Evolutionary conservation across 2,329 filamentous ascomycete genomes (phyloP).

Genomic region (Stagonosporopsis rhizophila): DNA sequence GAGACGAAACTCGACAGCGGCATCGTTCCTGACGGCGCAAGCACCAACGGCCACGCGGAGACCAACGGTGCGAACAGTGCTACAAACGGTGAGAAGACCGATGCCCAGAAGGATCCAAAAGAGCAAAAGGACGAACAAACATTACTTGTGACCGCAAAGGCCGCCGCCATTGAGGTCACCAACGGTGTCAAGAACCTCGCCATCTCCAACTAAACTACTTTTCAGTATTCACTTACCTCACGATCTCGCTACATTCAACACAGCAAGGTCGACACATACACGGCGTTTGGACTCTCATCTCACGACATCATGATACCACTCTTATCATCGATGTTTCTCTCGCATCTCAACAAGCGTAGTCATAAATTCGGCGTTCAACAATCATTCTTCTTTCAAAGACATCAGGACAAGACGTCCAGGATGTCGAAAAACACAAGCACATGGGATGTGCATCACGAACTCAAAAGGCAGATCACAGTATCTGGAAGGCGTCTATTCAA

Average conservation of each 20-base stretch:
- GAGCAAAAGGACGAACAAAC: slow-evolving; percentile 24
- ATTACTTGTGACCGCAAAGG: slow-evolving; percentile 37
- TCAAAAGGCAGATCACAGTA: slow-evolving; percentile 27
- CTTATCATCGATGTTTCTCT: slow-evolving; percentile 14
- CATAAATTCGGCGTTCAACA: slow-evolving; percentile 14
- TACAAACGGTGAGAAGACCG: slow-evolving; percentile 12
- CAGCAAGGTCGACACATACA: slow-evolving; percentile 32
- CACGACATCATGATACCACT: slow-evolving; percentile 14
- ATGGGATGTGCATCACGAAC: slow-evolving; percentile 18
- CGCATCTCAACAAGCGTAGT: slow-evolving; percentile 31
- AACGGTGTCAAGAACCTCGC: slow-evolving; percentile 40
- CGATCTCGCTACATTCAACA: slow-evolving; percentile 46
- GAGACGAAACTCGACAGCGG: slow-evolving; percentile 53
- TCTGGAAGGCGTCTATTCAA: slow-evolving; percentile 50
- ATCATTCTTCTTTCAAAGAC: background rate
- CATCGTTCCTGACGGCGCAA: slow-evolving; percentile 9
- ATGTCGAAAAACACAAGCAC: slow-evolving; percentile 1
- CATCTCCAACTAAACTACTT: slow-evolving; percentile 34
- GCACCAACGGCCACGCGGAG: slow-evolving; percentile 14
- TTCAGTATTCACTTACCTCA: slow-evolving; percentile 6
- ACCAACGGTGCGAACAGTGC: slow-evolving; percentile 25
- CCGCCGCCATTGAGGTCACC: slow-evolving; percentile 38
- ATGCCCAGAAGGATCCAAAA: slow-evolving; percentile 16
- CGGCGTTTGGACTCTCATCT: slow-evolving; percentile 19
- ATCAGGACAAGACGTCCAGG: background rate